Conservation (phyloP, 140 eudicot species). For the Cichorium intybus region DNA sequence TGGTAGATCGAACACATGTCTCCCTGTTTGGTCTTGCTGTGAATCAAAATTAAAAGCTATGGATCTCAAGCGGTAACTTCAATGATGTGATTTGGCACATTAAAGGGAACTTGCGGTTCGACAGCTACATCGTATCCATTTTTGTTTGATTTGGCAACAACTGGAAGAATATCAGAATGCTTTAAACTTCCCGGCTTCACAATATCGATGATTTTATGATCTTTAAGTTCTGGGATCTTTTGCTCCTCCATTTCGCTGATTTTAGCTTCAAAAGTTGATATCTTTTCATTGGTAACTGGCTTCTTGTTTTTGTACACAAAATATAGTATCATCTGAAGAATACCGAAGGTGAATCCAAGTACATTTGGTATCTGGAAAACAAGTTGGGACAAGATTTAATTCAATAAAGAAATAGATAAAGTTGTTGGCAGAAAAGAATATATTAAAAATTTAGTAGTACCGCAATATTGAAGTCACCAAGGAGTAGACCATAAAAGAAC, state of each 20-base stretch:
- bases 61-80: conserved; percentile 22
- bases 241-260: conserved; percentile 20
- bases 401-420: background rate
- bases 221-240: conserved; percentile 23
- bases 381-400: background rate
- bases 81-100: conserved; percentile 23
- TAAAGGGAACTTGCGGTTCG: conserved; percentile 15
- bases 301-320: conserved; percentile 39
- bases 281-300: conserved; percentile 12
- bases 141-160: conserved; percentile 16
- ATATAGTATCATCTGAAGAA: conserved; percentile 43
- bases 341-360: conserved; percentile 47
- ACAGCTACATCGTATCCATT: background rate
- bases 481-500: conserved; percentile 88
- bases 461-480: conserved; percentile 65
- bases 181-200: conserved; percentile 15
- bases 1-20: conserved; percentile 8
- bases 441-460: conserved; percentile 33
- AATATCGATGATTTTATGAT: conserved; percentile 20
- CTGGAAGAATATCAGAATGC: conserved; percentile 2
- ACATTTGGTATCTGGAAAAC: conserved; percentile 48
- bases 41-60: background rate
- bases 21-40: background rate
- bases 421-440: background rate
- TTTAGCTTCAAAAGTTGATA: conserved; percentile 8